phyloP scores from a whole-genome alignment of 2,329 filamentous ascomycete genomes.

The Neurospora sp. region DNA sequence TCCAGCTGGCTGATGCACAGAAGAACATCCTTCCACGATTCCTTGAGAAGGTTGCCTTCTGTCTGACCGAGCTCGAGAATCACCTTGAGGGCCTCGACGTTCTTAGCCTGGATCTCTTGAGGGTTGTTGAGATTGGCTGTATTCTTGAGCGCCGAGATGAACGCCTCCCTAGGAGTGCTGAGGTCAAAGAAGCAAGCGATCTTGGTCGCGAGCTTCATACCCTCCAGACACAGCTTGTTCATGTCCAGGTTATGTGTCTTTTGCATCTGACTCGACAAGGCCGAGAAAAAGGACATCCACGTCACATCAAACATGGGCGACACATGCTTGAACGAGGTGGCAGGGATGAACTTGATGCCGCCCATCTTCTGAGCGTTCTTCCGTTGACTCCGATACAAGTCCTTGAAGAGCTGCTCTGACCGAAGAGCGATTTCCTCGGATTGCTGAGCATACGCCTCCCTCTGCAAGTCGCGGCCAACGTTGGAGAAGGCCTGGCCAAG shows the following conservation, averaged over 20 bases:
- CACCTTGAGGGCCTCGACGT: slow-evolving; percentile 87
- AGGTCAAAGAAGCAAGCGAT: slow-evolving; percentile 92
- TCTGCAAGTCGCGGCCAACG: slow-evolving; percentile 80
- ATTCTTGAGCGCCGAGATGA: slow-evolving; percentile 84
- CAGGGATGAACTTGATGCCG: slow-evolving; percentile 72
- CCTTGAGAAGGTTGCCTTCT: slow-evolving; percentile 79
- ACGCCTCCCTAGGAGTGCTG: slow-evolving; percentile 86
- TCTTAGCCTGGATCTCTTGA: slow-evolving; percentile 90
- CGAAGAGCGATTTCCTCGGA: slow-evolving; percentile 79
- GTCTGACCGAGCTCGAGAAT: slow-evolving; percentile 85
- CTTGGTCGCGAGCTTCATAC: slow-evolving; percentile 85
- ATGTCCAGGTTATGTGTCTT: slow-evolving; percentile 88
- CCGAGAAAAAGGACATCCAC: slow-evolving; percentile 98
- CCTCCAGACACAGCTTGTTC: slow-evolving; percentile 86
- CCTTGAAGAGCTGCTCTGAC: slow-evolving; percentile 82
- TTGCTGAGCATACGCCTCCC: slow-evolving; percentile 88
- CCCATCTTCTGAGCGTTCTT: slow-evolving; percentile 58
- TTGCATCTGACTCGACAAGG: slow-evolving; percentile 85
- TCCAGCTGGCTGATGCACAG: slow-evolving; percentile 95
- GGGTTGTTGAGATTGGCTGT: slow-evolving; percentile 95
- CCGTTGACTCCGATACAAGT: slow-evolving; percentile 79
- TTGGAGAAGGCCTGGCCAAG: slow-evolving; percentile 86
- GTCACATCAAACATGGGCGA: slow-evolving; percentile 98
- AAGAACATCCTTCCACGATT: slow-evolving; percentile 91
- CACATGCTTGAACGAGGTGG: slow-evolving; percentile 87